Base-by-base conservation (phyloP, 169 alveolate species). In the Perkinsus olseni region DNA sequence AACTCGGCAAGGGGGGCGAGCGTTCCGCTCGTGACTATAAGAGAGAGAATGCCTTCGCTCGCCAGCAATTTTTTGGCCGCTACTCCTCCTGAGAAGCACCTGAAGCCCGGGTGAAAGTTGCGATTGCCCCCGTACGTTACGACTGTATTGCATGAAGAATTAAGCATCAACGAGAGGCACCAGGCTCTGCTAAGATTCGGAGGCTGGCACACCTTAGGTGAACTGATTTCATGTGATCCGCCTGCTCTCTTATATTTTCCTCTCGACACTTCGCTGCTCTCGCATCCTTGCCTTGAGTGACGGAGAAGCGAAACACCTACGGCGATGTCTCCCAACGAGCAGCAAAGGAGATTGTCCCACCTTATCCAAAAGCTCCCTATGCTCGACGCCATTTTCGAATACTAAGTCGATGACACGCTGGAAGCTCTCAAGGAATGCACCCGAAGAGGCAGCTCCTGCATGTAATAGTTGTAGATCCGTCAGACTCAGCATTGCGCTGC, bases 1-100 rank as follows among this genome's bases (percentile, higher is more conserved):
- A 98, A 95, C 40, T 98, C 97, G 91, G 95, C 96, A 51, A 98
- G 95, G 21, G 99, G 99, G 0, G 99, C 96, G 93, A 98, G 96
- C 20, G 99, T 98, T 0, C 99, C 99, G 28, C 99, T 98, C 0
- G 99, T 98, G 50, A 98, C 97, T 39, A 98, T 96, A 21, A 97
- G 95, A 0, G 98, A 62, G 36, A 62, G 31, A 24, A 62, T 62
- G 28, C 82, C 82, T 24, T 62, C 82, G 34, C 82, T 62, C 31
- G 82, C 82, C 82, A 62, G 17, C 82, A 62, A 24, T 28, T 28
- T 13, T 28, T 24, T 13, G 82, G 82, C 82, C 17, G 82, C 82
- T 62, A 62, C 82, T 13, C 82, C 82, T 62, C 82, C 82, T 28
- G 82, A 62, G 82, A 62, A 62, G 82, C 82, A 62, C 34, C 82